phyloP scores from a whole-genome alignment of 2,329 filamentous ascomycete species.

The Periconia macrospinosa region DNA sequence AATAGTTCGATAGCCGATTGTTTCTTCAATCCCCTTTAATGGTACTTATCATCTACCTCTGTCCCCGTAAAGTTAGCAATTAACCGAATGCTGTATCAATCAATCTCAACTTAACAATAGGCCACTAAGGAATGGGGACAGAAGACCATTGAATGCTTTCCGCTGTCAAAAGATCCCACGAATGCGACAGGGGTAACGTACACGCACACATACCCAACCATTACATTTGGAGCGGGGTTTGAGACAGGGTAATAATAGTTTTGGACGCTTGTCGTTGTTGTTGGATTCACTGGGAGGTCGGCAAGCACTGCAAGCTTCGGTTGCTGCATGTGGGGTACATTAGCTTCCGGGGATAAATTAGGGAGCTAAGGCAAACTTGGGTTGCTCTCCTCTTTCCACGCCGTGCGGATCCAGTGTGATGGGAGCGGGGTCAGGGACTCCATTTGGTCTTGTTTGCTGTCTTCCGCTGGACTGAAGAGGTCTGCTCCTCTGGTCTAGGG shows the following conservation, averaged over 20 bases:
- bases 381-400: not conserved
- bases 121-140: no score
- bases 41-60: no score
- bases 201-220: not conserved
- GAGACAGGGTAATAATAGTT: not conserved
- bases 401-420: not conserved
- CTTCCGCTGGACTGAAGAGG: not conserved
- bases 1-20: no score
- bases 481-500: no score
- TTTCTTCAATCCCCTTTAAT: no score
- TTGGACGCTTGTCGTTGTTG: not conserved
- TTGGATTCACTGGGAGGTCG: not conserved
- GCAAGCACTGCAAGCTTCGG: not conserved
- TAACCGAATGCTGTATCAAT: no score
- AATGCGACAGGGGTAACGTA: not conserved
- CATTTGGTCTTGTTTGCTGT: not conserved
- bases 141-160: no score
- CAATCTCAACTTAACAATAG: no score
- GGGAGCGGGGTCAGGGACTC: not conserved
- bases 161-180: no score
- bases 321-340: constrained; percentile 38
- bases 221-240: not conserved
- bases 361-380: no score
- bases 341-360: not conserved
- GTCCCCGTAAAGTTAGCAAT: no score